phyloP scores from a whole-genome alignment of 2,329 filamentous ascomycete genomes.

The Neonectria sp. region DNA sequence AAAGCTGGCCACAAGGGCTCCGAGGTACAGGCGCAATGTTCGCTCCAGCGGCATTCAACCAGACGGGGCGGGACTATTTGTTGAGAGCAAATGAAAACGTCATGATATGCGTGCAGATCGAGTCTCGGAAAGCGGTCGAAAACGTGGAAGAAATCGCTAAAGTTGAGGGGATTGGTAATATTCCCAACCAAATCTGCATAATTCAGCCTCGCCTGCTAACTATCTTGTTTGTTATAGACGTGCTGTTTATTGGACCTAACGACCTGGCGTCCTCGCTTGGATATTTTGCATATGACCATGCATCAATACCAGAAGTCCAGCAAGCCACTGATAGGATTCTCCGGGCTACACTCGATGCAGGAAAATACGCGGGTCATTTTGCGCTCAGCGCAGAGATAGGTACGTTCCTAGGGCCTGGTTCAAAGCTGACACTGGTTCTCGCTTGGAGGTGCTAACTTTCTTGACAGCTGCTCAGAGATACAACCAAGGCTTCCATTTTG shows the following conservation, averaged over 20 bases:
- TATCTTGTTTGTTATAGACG: slow-evolving; percentile 6
- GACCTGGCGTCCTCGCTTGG: slow-evolving; percentile 44
- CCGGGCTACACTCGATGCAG: slow-evolving; percentile 47
- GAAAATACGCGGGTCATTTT: slow-evolving; percentile 54
- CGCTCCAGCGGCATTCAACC: slow-evolving; percentile 47
- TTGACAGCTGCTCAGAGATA: slow-evolving; percentile 39
- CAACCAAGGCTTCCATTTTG: slow-evolving; percentile 53
- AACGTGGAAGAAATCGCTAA: slow-evolving; percentile 55
- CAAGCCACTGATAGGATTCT: slow-evolving; percentile 46
- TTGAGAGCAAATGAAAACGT: slow-evolving; percentile 43
- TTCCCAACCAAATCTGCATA: background rate
- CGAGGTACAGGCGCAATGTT: slow-evolving; percentile 51
- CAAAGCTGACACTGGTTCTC: no score
- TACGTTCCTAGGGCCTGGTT: background rate
- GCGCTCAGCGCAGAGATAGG: slow-evolving; percentile 48
- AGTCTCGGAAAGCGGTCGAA: slow-evolving; percentile 44
- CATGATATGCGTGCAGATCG: slow-evolving; percentile 45
- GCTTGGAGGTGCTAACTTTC: background rate
- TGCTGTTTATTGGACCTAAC: slow-evolving; percentile 33
- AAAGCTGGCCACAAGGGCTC: slow-evolving; percentile 39
- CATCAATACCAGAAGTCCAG: slow-evolving; percentile 49
- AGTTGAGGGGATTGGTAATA: slow-evolving; percentile 53
- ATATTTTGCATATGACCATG: slow-evolving; percentile 52
- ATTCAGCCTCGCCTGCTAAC: background rate
- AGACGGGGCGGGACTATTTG: slow-evolving; percentile 46